These are phyloP conservation scores for Flaveria robusta DNA, from an alignment of 129 eudicot genomes.

Conservation along the genomic window DNA sequence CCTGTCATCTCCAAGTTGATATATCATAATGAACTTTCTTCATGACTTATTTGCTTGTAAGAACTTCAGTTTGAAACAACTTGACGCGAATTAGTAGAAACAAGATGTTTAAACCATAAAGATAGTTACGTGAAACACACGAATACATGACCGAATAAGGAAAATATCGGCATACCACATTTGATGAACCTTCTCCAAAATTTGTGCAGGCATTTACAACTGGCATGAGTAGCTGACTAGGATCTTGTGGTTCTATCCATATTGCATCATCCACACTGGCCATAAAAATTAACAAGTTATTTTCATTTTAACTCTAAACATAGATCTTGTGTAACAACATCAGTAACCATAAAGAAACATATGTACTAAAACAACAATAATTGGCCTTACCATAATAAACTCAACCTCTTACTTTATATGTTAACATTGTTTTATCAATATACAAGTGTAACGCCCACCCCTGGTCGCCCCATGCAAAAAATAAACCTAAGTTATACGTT, in stretches of 20 bases:
- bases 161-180: slow-evolving; percentile 14
- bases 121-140: background rate
- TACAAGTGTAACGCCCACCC: background rate
- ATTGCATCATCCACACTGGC: background rate
- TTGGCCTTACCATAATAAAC: background rate
- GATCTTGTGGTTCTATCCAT: background rate
- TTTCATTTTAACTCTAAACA: slow-evolving; percentile 13
- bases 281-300: slow-evolving; percentile 23
- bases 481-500: no score
- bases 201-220: background rate
- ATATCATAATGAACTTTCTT: background rate
- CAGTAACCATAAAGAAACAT: background rate
- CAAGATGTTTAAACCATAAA: slow-evolving; percentile 5
- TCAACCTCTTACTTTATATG: background rate
- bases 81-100: background rate
- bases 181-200: slow-evolving; percentile 5
- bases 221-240: slow-evolving; percentile 8
- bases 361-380: background rate
- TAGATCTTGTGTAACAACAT: slow-evolving; percentile 16
- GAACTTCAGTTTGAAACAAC: no score
- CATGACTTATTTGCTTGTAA: background rate
- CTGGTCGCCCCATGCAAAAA: no score
- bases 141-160: slow-evolving; percentile 14
- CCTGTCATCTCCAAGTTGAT: background rate
- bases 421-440: slow-evolving; percentile 4